Base-by-base conservation (phyloP, 768 basidiomycete species). In the Hortiboletus campestris region DNA sequence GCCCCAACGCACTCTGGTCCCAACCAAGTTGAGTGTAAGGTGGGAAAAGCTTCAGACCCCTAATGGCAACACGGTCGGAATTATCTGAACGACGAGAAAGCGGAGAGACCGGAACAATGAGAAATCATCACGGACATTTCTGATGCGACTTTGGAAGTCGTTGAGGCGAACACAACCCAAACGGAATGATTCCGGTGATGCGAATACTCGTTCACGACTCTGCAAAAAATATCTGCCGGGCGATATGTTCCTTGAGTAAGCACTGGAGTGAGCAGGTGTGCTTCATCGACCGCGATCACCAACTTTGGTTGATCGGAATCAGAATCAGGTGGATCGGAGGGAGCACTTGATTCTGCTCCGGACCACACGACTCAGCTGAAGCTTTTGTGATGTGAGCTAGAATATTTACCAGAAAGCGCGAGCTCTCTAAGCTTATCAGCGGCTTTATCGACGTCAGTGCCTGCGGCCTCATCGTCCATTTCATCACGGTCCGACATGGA, bases 131-230 rank as follows among this genome's bases (percentile, higher is more conserved):
- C 57, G 5, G 0, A 58, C 63, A 11, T 29, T 29, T 42, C 3
- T 52, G 9, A 22, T 55, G 52, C 40, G 1, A 62, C 54, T 8
- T 45, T 55, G 5, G 59, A 62, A 3, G 56, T 52, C 1, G 59
- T 65, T 1, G 63, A 64, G 5, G 50, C 60, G 7, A 65, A 65
- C 13, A 53, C 57, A 1, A 55, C 49, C 63, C 63, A 65, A 16
- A 62, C 42, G 0, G 52, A 43, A 32, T 65, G 42, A 3, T 38
- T 13, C 6, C 20, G 2, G 13, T 25, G 1, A n/a, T 55, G 59
- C 0, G 63, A 65, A 44, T 56, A 62, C 4, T 46, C 16, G 10
- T 50, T 61, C 0, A 58, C 43, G 0, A 50, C 38, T 20, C 51
- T 53, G 41, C 49, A 49, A 0, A 63, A 17, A 3, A 57, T 28